Percentiles rank a stretch among this genome's conserved stretches.
Conservation (phyloP, 2,329 filamentous ascomycete species). For the Curvularia eragrostidis region DNA sequence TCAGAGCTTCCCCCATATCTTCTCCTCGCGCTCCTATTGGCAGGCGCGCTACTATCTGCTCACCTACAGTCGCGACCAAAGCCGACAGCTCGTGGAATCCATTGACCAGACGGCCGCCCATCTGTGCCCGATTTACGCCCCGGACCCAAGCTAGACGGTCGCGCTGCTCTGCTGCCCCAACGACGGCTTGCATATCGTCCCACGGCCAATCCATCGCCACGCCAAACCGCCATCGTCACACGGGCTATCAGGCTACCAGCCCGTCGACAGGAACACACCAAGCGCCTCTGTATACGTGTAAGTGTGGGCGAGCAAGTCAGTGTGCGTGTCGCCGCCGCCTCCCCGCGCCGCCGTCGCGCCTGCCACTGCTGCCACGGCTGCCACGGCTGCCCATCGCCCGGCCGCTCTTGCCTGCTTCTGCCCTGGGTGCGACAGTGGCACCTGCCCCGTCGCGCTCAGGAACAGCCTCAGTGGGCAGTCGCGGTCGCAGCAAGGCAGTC, state of each 20-base stretch:
- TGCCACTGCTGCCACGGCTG: constrained; percentile 10
- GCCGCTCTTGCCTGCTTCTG: not conserved
- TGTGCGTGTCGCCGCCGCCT: not conserved
- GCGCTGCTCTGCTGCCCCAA: constrained; percentile 15
- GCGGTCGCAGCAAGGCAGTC: too few relatives aligned
- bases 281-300: constrained; percentile 1
- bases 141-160: constrained; percentile 13
- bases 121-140: constrained; percentile 19
- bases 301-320: constrained; percentile 4
- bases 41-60: constrained; percentile 15
- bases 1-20: constrained; percentile 13
- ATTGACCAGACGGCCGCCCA: constrained; percentile 23
- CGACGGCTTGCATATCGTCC: constrained; percentile 23
- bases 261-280: constrained; percentile 4
- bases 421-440: constrained; percentile 9
- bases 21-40: constrained; percentile 21
- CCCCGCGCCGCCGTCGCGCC: constrained; percentile 7
- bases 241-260: constrained; percentile 12
- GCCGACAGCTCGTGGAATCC: constrained; percentile 6
- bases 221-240: constrained; percentile 20
- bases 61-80: constrained; percentile 14
- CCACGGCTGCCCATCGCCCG: constrained; percentile 4
- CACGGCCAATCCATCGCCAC: constrained; percentile 17
- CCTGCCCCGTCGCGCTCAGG: not conserved
- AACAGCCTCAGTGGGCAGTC: not conserved